Percentiles rank a stretch among this genome's conserved stretches.
Evolutionary conservation across 106 monocot genomes (phyloP).

Genomic region (Alisma plantagoaquatica): DNA sequence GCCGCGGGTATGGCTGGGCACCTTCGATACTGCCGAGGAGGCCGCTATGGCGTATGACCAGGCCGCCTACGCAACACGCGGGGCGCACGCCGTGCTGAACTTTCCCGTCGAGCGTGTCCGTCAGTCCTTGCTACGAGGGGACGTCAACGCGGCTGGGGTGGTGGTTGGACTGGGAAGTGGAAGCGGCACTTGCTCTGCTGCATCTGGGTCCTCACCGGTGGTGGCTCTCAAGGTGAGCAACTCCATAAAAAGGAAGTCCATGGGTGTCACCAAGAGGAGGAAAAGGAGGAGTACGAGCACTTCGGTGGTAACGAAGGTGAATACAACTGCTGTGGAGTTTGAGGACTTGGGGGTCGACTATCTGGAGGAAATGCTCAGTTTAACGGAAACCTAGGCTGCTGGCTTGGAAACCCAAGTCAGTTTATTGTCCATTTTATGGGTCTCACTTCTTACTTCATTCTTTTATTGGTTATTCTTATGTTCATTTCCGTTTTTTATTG

Average conservation of each 20-base stretch:
- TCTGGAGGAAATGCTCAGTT: conserved; percentile 4
- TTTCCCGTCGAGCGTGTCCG: neutral
- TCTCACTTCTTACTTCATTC: too few relatives aligned
- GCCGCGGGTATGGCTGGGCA: neutral
- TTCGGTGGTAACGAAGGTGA: too few relatives aligned
- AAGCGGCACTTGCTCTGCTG: too few relatives aligned
- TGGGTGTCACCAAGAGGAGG: too few relatives aligned
- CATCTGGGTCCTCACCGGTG: conserved; percentile 4
- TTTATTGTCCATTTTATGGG: too few relatives aligned
- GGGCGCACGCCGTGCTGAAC: conserved; percentile 6
- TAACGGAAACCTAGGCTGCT: too few relatives aligned
- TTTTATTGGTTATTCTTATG: too few relatives aligned
- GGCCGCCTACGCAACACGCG: conserved; percentile 3
- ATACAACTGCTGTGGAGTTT: neutral
- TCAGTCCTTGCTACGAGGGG: neutral
- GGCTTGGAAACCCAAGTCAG: too few relatives aligned
- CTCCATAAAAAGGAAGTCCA: too few relatives aligned
- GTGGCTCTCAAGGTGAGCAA: conserved; percentile 6
- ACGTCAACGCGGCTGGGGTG: neutral
- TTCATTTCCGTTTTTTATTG: too few relatives aligned
- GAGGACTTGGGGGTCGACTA: neutral
- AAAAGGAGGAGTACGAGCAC: neutral
- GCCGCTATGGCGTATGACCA: conserved; percentile 10
- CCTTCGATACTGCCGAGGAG: too few relatives aligned
- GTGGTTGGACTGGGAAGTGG: too few relatives aligned